phyloP scores from a whole-genome alignment of 768 basidiomycete species.

The Collybia sp. region DNA sequence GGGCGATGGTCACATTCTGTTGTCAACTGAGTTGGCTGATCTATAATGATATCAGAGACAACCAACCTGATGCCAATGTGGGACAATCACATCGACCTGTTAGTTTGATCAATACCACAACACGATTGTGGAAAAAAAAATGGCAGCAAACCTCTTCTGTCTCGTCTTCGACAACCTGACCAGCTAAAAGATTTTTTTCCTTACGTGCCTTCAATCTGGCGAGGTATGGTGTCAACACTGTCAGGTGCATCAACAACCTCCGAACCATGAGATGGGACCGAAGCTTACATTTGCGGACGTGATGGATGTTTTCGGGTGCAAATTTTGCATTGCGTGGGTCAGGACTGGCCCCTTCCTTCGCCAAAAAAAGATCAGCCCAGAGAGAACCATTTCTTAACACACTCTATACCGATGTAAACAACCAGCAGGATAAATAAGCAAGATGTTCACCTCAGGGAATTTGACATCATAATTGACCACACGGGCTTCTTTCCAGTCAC shows the following conservation, averaged over 20 bases:
- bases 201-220: slow-evolving; percentile 70
- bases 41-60: slow-evolving; percentile 1
- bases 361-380: slow-evolving; percentile 81
- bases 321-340: slow-evolving; percentile 55
- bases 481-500: slow-evolving; percentile 66
- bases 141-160: slow-evolving; percentile 42
- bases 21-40: background rate
- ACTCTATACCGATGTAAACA: slow-evolving; percentile 33
- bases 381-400: slow-evolving; percentile 77
- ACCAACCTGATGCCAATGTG: slow-evolving; percentile 79
- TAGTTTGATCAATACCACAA: background rate
- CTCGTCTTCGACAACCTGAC: slow-evolving; percentile 33
- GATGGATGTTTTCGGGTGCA: slow-evolving; percentile 54
- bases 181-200: slow-evolving; percentile 73
- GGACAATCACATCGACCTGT: slow-evolving; percentile 57
- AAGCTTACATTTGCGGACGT: slow-evolving; percentile 68
- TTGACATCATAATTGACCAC: slow-evolving; percentile 53
- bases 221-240: slow-evolving; percentile 85
- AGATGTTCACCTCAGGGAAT: slow-evolving; percentile 56
- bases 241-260: slow-evolving; percentile 1
- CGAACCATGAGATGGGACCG: slow-evolving; percentile 3
- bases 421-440: slow-evolving; percentile 1
- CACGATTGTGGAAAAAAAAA: background rate
- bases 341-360: slow-evolving; percentile 59
- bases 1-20: slow-evolving; percentile 83